A percentile compares a stretch with the other conserved stretches of the same genome.
Evolutionary conservation across 306 rosid genomes (phyloP).

Genomic region (Cucumis hystrix): DNA sequence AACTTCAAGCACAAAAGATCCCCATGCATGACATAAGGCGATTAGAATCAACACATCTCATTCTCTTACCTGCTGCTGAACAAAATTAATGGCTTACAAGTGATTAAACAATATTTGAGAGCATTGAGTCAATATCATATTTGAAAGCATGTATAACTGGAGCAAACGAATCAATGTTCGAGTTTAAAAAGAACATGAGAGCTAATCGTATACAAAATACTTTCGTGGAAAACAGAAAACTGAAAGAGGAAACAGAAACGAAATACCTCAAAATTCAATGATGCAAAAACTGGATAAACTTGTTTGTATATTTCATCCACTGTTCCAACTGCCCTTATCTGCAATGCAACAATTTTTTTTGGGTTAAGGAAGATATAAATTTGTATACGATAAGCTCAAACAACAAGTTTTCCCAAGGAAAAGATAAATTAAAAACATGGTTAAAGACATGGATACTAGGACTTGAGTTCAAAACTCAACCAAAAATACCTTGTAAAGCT

Average conservation of each 20-base stretch:
- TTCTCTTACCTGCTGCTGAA: background rate
- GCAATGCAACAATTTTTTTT: conserved; percentile 26
- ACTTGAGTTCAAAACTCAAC: background rate
- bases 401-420: background rate
- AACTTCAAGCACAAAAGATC: background rate
- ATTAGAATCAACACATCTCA: background rate
- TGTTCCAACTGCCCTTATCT: conserved; percentile 83
- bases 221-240: background rate
- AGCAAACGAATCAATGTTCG: background rate
- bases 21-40: background rate
- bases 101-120: background rate
- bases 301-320: conserved; percentile 76
- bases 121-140: background rate
- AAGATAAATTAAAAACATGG: background rate
- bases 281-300: conserved; percentile 57
- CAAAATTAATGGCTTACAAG: background rate
- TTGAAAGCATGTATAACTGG: background rate
- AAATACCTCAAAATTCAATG: conserved; percentile 39
- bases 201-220: background rate
- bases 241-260: background rate
- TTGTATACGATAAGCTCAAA: background rate
- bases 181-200: background rate
- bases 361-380: background rate
- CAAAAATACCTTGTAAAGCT: conserved; percentile 50
- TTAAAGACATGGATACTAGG: background rate